Evolutionary conservation across 768 basidiomycete species (phyloP), one percentile per base, ranked within the genome.

Genomic region (Tricholoma sp.): DNA sequence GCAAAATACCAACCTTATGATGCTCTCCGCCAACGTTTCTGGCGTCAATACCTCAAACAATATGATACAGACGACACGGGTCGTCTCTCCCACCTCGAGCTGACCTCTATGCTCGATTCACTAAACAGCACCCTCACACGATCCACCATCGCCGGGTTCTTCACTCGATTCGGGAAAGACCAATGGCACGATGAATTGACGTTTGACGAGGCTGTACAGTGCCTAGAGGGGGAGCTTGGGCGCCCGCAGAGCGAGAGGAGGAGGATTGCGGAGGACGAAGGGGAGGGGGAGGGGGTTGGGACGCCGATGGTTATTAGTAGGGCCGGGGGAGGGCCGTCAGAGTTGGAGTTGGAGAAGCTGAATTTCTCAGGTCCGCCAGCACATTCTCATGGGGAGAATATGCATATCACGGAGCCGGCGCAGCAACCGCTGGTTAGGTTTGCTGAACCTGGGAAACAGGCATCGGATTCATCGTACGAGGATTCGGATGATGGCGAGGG

Each of bases 1-100:
- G 96, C 95, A 9, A 96, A 89, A 71, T 99, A 94, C 72, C 94
- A 97, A 67, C 93, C 97, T 0, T 99, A 98, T 66, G 91, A 87
- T 58, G 89, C 91, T 14, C 81, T 96, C 8, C 89, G 93, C 0
- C 92, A 94, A 65, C 83, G 83, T 2, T 94, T 95, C 78, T 97
- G 94, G 94, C 77, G 84, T 1, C 86, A 90, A 61, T 94, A 92
- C 69, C 80, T 96, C 39, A 82, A 82, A 52, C 89, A 95, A 62
- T 98, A 98, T 71, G 95, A 97, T 63, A 81, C 86, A 0, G 94
- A 95, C 70, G 91, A 94, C 59, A 89, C 85, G 0, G 74, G 75
- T 19, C 69, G 80, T 1, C 72, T 95, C 39, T 94, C 92, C 0
- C 86, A 87, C 59, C 74, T 95, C 55, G 97, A 98, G 70, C 78